Percentiles rank a stretch among this genome's conserved stretches.
Evolutionary conservation across 495 filamentous ascomycete species (phyloP).

Genomic region (Podospora anserina): DNA sequence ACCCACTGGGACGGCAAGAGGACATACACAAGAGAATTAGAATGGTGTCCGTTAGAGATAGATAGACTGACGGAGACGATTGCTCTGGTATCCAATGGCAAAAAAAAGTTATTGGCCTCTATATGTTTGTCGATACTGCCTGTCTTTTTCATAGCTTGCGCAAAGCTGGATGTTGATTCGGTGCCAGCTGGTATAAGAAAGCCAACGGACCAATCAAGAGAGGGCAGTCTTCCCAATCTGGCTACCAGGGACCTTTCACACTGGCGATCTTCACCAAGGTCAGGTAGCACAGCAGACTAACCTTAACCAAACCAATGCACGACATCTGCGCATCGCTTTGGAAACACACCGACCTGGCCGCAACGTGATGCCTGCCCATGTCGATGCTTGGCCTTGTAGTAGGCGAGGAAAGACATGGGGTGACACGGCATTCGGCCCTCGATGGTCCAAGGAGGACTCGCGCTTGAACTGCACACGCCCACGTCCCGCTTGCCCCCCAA

Average conservation of each 20-base stretch:
- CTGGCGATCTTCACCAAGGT: conserved; percentile 12
- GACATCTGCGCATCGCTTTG: conserved; percentile 25
- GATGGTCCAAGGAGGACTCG: not conserved
- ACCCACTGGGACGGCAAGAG: not conserved
- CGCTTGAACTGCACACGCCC: not conserved
- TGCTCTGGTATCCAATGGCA: conserved; percentile 1
- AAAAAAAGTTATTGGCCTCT: conserved; percentile 10
- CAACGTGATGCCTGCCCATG: conserved; percentile 6
- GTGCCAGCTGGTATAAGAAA: not conserved
- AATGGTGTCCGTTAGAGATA: conserved; percentile 27
- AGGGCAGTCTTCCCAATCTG: conserved; percentile 21
- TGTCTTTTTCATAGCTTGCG: not conserved
- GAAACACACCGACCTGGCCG: conserved; percentile 10
- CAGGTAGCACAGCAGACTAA: conserved; percentile 22
- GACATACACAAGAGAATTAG: conserved; percentile 15
- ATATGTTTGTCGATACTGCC: not conserved
- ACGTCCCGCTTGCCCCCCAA: not conserved
- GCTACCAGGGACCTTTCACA: conserved; percentile 11
- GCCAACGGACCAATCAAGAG: conserved; percentile 24
- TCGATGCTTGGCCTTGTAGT: conserved; percentile 6
- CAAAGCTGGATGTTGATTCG: too few species aligned
- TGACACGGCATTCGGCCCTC: conserved; percentile 8
- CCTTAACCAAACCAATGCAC: conserved; percentile 22
- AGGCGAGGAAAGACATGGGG: conserved; percentile 5
- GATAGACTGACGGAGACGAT: conserved; percentile 30